A percentile compares a stretch with the other conserved stretches of the same genome.
phyloP scores from a whole-genome alignment of 2,329 filamentous ascomycete genomes.

The Teratosphaeria viscida region DNA sequence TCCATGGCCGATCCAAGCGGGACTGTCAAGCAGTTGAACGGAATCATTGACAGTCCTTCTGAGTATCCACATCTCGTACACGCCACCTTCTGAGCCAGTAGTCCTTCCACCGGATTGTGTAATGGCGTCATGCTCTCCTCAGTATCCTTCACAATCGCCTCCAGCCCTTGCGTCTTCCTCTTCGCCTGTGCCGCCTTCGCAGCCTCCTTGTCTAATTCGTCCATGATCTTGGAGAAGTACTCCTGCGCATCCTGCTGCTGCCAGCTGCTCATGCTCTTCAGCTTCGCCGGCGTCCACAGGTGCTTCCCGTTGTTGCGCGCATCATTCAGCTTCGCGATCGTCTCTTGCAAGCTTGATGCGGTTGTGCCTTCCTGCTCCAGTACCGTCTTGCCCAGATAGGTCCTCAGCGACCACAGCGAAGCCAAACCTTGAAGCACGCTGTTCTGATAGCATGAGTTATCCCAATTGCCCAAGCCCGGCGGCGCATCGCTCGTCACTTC shows the following conservation, averaged over 20 bases:
- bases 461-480: slow-evolving; percentile 72
- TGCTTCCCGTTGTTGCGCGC: slow-evolving; percentile 60
- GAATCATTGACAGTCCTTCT: slow-evolving; percentile 78
- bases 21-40: slow-evolving; percentile 87
- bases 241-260: slow-evolving; percentile 97
- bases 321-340: slow-evolving; percentile 62
- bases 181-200: slow-evolving; percentile 22
- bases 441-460: slow-evolving; percentile 97
- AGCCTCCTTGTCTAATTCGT: slow-evolving; percentile 49
- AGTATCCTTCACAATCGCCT: background rate
- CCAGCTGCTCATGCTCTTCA: slow-evolving; percentile 85
- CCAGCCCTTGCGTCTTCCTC: background rate
- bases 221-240: slow-evolving; percentile 74
- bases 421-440: slow-evolving; percentile 67
- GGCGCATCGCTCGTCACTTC: slow-evolving; percentile 26
- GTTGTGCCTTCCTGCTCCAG: slow-evolving; percentile 10
- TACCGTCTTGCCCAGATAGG: slow-evolving; percentile 44
- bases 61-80: slow-evolving; percentile 79
- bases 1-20: slow-evolving; percentile 57
- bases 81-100: slow-evolving; percentile 78
- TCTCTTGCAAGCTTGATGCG: slow-evolving; percentile 45
- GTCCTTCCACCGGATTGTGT: slow-evolving; percentile 71
- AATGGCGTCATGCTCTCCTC: background rate
- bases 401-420: slow-evolving; percentile 58
- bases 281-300: slow-evolving; percentile 68